Evolutionary conservation across 1,284 basidiomycete species (phyloP).

Genomic region (Trichosporon sp.): DNA sequence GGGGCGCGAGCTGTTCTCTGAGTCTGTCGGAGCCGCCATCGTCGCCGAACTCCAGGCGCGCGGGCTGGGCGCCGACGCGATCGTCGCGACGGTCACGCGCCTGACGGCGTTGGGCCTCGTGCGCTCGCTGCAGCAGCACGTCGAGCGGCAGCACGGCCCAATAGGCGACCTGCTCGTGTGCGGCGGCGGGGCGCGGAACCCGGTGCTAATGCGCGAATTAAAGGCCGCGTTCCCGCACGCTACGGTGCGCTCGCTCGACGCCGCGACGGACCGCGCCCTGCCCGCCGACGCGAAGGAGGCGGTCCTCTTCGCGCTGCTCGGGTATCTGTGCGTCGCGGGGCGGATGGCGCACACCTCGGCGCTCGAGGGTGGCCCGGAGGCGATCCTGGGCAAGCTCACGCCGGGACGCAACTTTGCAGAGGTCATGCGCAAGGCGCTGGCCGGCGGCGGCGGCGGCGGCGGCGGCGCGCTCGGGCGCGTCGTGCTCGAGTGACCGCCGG

Average conservation of each 20-base stretch:
- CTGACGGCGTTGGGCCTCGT: slow-evolving; percentile 24
- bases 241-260: slow-evolving; percentile 23
- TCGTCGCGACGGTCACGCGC: slow-evolving; percentile 25
- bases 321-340: slow-evolving; percentile 21
- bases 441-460: background rate
- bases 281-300: slow-evolving; percentile 27
- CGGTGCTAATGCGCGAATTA: slow-evolving; percentile 20
- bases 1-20: slow-evolving; percentile 23
- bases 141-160: background rate
- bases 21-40: slow-evolving; percentile 19
- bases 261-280: slow-evolving; percentile 12
- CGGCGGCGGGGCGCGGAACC: slow-evolving; percentile 27
- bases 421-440: slow-evolving; percentile 7
- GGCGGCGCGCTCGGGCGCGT: background rate
- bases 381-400: slow-evolving; percentile 22
- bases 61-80: slow-evolving; percentile 17
- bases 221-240: slow-evolving; percentile 18
- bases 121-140: slow-evolving; percentile 11
- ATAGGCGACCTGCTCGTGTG: slow-evolving; percentile 24
- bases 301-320: slow-evolving; percentile 24
- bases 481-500: background rate
- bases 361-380: slow-evolving; percentile 8
- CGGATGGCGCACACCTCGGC: slow-evolving; percentile 11
- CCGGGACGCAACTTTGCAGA: slow-evolving; percentile 19
- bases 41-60: slow-evolving; percentile 9